Percentiles rank a stretch among this genome's conserved stretches.
Conservation (phyloP, 2,329 filamentous ascomycete species). For the Rutstroemia sp. region DNA sequence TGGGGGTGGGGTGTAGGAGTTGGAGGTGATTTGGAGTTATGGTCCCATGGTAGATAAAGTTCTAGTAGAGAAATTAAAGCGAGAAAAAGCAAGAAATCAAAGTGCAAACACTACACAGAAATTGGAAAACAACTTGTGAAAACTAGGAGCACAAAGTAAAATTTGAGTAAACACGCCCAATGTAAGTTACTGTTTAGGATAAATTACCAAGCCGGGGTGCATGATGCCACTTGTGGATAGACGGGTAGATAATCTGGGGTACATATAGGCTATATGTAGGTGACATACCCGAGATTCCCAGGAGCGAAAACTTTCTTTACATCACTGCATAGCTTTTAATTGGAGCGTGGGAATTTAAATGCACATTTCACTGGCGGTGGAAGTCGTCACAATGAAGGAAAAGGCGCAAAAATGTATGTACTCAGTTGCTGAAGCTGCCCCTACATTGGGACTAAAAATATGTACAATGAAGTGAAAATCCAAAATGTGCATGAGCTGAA, state of each 20-base stretch:
- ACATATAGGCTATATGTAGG: background rate
- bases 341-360: background rate
- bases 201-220: background rate
- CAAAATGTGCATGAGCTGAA: background rate
- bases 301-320: too few relatives aligned
- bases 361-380: too few relatives aligned
- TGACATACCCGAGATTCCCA: background rate
- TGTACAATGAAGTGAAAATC: background rate
- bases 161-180: too few relatives aligned
- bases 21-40: too few relatives aligned
- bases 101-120: background rate
- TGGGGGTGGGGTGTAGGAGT: background rate
- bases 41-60: too few relatives aligned
- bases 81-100: background rate
- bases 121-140: too few relatives aligned
- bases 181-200: background rate
- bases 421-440: background rate
- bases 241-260: background rate
- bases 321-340: too few relatives aligned
- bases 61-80: too few relatives aligned
- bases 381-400: too few relatives aligned
- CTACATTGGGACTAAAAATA: background rate
- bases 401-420: background rate
- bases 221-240: too few relatives aligned
- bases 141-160: too few relatives aligned